A percentile compares a stretch with the other conserved stretches of the same genome.
These are phyloP conservation scores for Magnaporthales sp. DNA, from an alignment of 2,329 filamentous ascomycete species.

Conservation along the genomic window DNA sequence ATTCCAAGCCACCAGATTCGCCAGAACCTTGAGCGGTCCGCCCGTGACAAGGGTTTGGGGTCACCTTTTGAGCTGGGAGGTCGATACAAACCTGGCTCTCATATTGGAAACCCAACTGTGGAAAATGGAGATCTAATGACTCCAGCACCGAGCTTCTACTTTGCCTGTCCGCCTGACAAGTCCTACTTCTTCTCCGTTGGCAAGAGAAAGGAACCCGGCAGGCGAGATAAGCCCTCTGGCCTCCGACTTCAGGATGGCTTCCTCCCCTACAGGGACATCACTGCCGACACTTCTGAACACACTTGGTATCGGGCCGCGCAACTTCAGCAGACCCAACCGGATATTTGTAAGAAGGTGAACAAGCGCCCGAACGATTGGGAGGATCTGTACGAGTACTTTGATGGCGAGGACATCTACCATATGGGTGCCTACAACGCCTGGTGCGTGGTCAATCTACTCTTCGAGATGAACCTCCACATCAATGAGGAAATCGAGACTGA, in stretches of 20 bases:
- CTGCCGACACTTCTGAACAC: not conserved
- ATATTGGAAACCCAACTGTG: not conserved
- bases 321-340: constrained; percentile 15
- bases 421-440: constrained; percentile 39
- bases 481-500: constrained; percentile 10
- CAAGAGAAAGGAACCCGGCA: not conserved
- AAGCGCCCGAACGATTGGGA: constrained; percentile 7
- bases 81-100: not conserved
- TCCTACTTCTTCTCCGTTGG: not conserved
- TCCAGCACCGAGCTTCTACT: not conserved
- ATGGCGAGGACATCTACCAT: constrained; percentile 36
- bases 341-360: constrained; percentile 18
- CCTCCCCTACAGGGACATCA: not conserved
- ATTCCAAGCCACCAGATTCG: not conserved
- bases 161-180: not conserved
- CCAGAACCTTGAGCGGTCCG: not conserved
- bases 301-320: constrained; percentile 10
- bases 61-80: not conserved
- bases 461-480: constrained; percentile 15
- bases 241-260: not conserved
- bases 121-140: not conserved
- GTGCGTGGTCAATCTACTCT: constrained; percentile 32
- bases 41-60: not conserved
- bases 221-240: not conserved
- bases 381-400: constrained; percentile 39